phyloP scores from a whole-genome alignment of 2,329 filamentous ascomycete species.

The Apiospora aurea region DNA sequence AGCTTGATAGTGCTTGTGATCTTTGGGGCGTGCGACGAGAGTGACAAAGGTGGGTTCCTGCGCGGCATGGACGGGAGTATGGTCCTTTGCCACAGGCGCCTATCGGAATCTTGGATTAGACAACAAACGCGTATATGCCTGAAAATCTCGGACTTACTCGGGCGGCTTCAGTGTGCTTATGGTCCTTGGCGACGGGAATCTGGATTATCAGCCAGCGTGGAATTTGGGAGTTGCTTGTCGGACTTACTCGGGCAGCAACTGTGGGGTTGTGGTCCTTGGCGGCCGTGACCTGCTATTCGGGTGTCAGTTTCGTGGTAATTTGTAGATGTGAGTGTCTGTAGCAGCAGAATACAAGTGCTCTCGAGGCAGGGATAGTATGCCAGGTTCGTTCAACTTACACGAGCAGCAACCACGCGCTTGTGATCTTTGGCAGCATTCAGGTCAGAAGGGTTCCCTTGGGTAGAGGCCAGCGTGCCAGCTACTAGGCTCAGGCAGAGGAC shows the following conservation, averaged over 20 bases:
- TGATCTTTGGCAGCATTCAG: neutral
- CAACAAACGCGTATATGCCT: neutral
- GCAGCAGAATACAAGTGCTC: neutral
- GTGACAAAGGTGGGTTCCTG: neutral
- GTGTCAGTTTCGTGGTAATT: neutral
- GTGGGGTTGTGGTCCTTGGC: neutral
- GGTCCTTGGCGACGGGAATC: neutral
- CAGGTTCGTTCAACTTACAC: neutral
- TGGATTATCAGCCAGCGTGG: neutral
- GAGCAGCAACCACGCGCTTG: conserved; percentile 1
- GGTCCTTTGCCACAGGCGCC: neutral
- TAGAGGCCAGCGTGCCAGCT: neutral
- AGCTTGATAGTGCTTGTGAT: neutral
- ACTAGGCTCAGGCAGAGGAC: neutral
- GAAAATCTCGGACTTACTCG: neutral
- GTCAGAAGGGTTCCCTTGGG: neutral
- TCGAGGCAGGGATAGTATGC: neutral
- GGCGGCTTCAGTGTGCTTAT: neutral
- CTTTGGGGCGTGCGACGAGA: neutral
- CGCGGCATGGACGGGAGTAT: neutral
- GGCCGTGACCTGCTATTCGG: neutral
- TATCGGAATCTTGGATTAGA: neutral
- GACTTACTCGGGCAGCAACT: neutral
- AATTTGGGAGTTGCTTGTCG: neutral
- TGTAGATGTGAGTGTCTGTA: neutral